Evolutionary conservation across 2,329 filamentous ascomycete species (phyloP), one percentile per base, ranked within the genome.

Genomic region (Microdochium paspali): DNA sequence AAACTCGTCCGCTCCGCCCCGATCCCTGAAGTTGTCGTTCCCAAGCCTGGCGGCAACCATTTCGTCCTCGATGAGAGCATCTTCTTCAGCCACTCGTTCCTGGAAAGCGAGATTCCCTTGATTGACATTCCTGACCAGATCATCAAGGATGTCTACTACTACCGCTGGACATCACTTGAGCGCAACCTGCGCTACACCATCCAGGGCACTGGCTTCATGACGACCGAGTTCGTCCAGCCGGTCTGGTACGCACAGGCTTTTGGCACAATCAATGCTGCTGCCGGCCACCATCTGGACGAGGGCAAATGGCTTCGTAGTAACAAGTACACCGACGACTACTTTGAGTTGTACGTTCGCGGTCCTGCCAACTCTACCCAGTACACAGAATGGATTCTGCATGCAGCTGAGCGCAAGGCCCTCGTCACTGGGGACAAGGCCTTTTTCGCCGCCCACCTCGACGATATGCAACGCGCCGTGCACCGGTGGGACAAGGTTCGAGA

Each of bases 131-230:
- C 68, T 15, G 63, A 70, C 49, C 30, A 60, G 43, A 54, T 63
- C 20, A 62, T 71, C 45, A 63, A 70, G 50, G 65, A 69, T 49
- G 67, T 72, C 18, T 72, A 71, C 50, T 72, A 72, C 51, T 72
- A 72, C 51, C 63, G 69, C 32, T 66, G 65, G 57, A 63, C 63
- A 10, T 61, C 67, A 4, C 59, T 68, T 47, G 65, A 68, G 50
- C 62, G 68, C 10, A 69, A 72, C 50, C 56, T 69, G 24, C 61
- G 63, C 40, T 71, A 66, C 49, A 62, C 61, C 45, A 61, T 57
- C 23, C 59, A 64, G 25, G 65, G 66, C 6, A 64, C 62, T 32
- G 69, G 69, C 20, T 72, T 65, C 49, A 62, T 70, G 47, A 59
- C 62, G 13, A 70, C 66, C 5, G 69, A 71, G 47, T 71, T 72